phyloP scores from a whole-genome alignment of 2,329 filamentous ascomycete species.

The Alternaria postmessia region DNA sequence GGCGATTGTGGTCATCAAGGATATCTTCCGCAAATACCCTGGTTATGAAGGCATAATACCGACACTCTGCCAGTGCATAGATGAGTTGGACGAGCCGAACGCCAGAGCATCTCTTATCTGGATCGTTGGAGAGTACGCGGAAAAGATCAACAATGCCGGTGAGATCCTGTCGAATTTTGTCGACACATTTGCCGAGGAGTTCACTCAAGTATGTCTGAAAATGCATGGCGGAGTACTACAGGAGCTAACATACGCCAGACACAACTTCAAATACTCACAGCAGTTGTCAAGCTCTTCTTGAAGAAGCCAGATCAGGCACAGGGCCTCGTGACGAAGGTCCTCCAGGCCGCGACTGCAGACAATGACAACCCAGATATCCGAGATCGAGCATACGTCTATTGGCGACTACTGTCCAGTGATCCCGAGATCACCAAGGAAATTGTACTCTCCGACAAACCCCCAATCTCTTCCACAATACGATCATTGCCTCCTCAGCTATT shows the following conservation, averaged over 20 bases:
- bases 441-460: conserved; percentile 90
- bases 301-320: conserved; percentile 96
- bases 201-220: conserved; percentile 77
- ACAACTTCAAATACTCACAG: conserved; percentile 96
- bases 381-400: conserved; percentile 97
- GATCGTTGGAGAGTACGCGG: conserved; percentile 98
- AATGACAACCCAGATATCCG: conserved; percentile 98
- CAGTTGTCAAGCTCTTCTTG: conserved; percentile 95
- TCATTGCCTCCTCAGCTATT: conserved; percentile 83
- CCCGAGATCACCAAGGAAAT: conserved; percentile 91
- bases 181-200: conserved; percentile 94
- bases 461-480: conserved; percentile 92
- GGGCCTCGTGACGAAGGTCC: conserved; percentile 88
- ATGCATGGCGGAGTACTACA: too few species aligned
- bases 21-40: conserved; percentile 96
- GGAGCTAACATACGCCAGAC: conserved; percentile 66
- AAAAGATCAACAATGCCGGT: conserved; percentile 99
- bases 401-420: conserved; percentile 93
- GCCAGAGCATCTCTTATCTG: conserved; percentile 92
- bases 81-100: conserved; percentile 93
- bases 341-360: conserved; percentile 90
- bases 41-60: conserved; percentile 98
- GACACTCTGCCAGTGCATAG: conserved; percentile 93
- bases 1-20: conserved; percentile 98
- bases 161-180: conserved; percentile 92